phyloP scores from a whole-genome alignment of 1,284 basidiomycete species.

The Cutaneotrichosporon sp. region DNA sequence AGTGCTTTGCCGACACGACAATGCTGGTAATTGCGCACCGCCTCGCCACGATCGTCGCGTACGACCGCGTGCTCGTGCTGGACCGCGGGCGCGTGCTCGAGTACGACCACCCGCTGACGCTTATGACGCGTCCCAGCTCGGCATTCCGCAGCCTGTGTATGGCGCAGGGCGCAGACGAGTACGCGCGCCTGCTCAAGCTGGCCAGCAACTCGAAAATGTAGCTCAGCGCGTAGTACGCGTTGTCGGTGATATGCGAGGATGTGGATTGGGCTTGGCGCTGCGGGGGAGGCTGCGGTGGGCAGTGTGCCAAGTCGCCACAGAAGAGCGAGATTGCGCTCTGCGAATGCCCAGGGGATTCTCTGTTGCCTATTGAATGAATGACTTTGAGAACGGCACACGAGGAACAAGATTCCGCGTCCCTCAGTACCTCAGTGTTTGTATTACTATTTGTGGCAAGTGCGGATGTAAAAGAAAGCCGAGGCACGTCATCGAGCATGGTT shows the following conservation, averaged over 20 bases:
- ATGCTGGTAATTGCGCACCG: constrained; percentile 75
- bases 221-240: background rate
- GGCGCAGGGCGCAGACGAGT: constrained; percentile 51
- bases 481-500: too few species aligned
- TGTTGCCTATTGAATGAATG: too few species aligned
- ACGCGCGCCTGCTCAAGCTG: constrained; percentile 29
- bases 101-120: constrained; percentile 36
- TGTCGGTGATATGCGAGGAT: too few species aligned
- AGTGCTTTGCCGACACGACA: constrained; percentile 65
- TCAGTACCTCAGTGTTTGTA: too few species aligned
- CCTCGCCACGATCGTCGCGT: constrained; percentile 58
- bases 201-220: background rate
- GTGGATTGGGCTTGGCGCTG: too few species aligned
- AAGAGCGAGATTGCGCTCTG: too few species aligned
- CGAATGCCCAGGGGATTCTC: too few species aligned
- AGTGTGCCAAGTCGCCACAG: too few species aligned
- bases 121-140: constrained; percentile 33
- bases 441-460: too few species aligned
- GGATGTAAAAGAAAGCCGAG: too few species aligned
- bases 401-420: background rate
- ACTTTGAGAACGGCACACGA: background rate
- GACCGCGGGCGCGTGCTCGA: constrained; percentile 62
- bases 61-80: constrained; percentile 73
- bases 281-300: background rate
- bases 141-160: constrained; percentile 46